These are phyloP conservation scores for Cavenderia fasciculata DNA, from an alignment of 78 protist genomes.

Conservation along the genomic window DNA sequence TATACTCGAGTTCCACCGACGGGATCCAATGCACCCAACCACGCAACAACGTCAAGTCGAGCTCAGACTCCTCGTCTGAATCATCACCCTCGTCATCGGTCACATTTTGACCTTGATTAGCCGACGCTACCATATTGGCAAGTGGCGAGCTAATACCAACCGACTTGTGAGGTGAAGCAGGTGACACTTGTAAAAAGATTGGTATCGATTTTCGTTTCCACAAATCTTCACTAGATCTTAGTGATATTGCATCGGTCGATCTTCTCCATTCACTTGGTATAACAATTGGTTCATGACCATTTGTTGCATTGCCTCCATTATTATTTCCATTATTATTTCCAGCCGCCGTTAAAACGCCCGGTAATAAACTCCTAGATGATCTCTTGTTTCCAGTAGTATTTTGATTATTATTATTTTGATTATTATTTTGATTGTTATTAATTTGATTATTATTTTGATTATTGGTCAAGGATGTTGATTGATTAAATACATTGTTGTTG, in stretches of 20 bases:
- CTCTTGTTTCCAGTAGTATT: constrained; percentile 24
- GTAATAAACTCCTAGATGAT: constrained; percentile 41
- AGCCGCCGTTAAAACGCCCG: too few relatives aligned
- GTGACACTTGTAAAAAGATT: constrained; percentile 45
- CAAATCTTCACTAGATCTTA: constrained; percentile 31
- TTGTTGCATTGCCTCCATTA: too few relatives aligned
- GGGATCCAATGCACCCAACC: constrained; percentile 78
- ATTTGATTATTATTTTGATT: too few relatives aligned
- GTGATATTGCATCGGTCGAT: constrained; percentile 42
- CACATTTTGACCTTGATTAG: neutral
- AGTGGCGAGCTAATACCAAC: constrained; percentile 35
- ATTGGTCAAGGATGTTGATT: too few relatives aligned
- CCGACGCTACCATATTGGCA: neutral
- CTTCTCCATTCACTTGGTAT: constrained; percentile 73
- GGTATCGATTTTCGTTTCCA: constrained; percentile 74
- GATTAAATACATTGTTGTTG: too few relatives aligned
- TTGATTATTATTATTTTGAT: too few relatives aligned
- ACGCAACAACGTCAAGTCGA: constrained; percentile 8
- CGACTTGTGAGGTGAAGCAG: constrained; percentile 31
- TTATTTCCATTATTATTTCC: too few relatives aligned
- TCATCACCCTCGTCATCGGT: constrained; percentile 20
- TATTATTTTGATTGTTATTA: too few relatives aligned
- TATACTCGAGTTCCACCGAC: constrained; percentile 70
- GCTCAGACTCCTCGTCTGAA: constrained; percentile 23
- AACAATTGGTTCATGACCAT: constrained; percentile 31